Percentiles rank a stretch among this genome's conserved stretches.
These are phyloP conservation scores for Ogataea thermomethanolica DNA, from an alignment of 805 yeast species.

Conservation along the genomic window DNA sequence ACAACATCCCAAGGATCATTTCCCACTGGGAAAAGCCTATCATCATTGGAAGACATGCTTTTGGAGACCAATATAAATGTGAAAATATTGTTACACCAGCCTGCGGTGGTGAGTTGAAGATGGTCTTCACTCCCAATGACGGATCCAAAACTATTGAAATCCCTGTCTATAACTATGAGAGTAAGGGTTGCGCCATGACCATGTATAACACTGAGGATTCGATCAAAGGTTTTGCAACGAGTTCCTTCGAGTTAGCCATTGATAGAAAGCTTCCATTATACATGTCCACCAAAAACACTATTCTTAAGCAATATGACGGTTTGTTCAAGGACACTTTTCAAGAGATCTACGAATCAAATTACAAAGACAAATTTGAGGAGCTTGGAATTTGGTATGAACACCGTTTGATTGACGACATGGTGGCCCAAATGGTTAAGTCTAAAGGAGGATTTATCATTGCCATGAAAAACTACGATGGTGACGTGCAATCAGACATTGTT, in stretches of 20 bases:
- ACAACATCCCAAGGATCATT: conserved; percentile 80
- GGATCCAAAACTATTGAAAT: conserved; percentile 53
- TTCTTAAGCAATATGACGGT: conserved; percentile 91
- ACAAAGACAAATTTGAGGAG: conserved; percentile 67
- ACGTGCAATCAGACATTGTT: conserved; percentile 92
- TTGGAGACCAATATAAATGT: conserved; percentile 95
- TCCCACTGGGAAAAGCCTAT: conserved; percentile 95
- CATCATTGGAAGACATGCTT: conserved; percentile 96
- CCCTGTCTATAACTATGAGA: conserved; percentile 65
- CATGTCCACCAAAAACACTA: conserved; percentile 92
- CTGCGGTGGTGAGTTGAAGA: conserved; percentile 74
- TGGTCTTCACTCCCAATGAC: conserved; percentile 69
- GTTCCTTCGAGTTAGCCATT: conserved; percentile 86
- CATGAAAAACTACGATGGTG: conserved; percentile 97
- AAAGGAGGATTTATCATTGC: conserved; percentile 95
- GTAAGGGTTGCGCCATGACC: conserved; percentile 79
- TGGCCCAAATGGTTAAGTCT: conserved; percentile 96
- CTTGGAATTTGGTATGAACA: conserved; percentile 95
- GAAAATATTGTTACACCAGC: conserved; percentile 74
- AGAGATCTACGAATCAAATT: conserved; percentile 65
- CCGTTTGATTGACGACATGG: conserved; percentile 96
- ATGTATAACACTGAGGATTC: conserved; percentile 97
- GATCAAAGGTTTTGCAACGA: conserved; percentile 85
- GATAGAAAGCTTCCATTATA: conserved; percentile 74
- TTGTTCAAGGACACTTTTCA: conserved; percentile 93